Percentiles rank a stretch among this genome's conserved stretches.
Conservation (phyloP, 2,329 filamentous ascomycete genomes). For the Dothistroma septosporum region DNA sequence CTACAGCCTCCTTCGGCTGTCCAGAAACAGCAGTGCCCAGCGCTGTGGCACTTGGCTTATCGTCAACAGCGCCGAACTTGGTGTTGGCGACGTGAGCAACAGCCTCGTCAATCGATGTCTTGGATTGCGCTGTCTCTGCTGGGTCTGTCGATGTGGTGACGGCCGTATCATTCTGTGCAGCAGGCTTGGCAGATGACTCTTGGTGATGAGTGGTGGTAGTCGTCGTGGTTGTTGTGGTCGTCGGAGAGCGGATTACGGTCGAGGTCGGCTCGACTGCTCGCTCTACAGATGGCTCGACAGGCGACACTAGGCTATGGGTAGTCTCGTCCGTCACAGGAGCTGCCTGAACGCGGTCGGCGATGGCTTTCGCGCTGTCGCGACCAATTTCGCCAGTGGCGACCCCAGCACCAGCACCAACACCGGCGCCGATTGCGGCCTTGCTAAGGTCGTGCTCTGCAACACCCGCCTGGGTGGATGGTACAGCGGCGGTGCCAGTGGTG, state of each 20-base stretch:
- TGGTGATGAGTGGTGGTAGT: background rate
- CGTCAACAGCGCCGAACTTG: constrained; percentile 2
- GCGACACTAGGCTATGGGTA: background rate
- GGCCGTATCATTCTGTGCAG: background rate
- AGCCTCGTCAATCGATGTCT: background rate
- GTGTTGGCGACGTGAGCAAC: background rate
- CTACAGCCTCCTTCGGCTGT: background rate
- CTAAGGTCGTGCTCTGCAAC: background rate
- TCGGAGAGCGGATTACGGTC: background rate
- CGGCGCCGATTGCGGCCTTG: background rate
- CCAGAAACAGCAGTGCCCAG: background rate
- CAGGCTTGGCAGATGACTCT: background rate
- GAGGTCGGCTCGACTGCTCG: background rate
- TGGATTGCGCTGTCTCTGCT: background rate
- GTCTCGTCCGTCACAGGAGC: background rate
- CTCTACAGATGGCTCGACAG: background rate
- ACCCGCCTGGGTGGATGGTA: background rate
- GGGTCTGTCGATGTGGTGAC: background rate
- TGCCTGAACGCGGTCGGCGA: background rate
- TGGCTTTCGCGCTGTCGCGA: background rate
- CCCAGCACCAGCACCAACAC: background rate
- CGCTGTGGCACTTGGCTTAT: background rate
- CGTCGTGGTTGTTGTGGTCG: background rate
- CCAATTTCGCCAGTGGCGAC: background rate
- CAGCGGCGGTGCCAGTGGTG: constrained; percentile 2